Evolutionary conservation across 345 rosid species (phyloP).

Genomic region (Tarenaya hassleriana): DNA sequence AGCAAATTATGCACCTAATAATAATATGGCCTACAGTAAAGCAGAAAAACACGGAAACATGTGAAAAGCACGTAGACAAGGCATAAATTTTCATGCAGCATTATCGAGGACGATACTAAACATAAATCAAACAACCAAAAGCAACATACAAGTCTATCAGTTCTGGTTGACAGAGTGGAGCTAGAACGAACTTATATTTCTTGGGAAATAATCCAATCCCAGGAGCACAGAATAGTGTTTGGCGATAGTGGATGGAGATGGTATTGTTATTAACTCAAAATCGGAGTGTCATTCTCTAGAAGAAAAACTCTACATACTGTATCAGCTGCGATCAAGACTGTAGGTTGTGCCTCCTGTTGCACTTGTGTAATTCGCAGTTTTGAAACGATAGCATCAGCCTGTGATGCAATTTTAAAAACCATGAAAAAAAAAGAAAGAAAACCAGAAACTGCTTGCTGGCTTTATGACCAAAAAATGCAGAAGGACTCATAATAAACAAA

Average conservation of each 20-base stretch:
- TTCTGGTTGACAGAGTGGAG: not conserved
- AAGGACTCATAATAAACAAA: too few species aligned
- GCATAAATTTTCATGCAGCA: not conserved
- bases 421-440: slow-evolving; percentile 3
- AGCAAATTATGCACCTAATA: too few species aligned
- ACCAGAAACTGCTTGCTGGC: too few species aligned
- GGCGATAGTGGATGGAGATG: slow-evolving; percentile 19
- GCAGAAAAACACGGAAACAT: not conserved
- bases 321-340: slow-evolving; percentile 57
- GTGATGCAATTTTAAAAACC: slow-evolving; percentile 36
- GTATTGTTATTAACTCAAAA: slow-evolving; percentile 9
- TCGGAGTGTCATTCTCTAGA: slow-evolving; percentile 7
- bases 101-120: too few species aligned
- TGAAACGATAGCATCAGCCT: slow-evolving; percentile 62
- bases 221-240: slow-evolving; percentile 33
- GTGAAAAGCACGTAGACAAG: not conserved
- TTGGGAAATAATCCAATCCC: slow-evolving; percentile 31
- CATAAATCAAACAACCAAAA: not conserved
- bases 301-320: slow-evolving; percentile 50
- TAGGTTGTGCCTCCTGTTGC: slow-evolving; percentile 34
- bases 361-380: slow-evolving; percentile 31
- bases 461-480: too few species aligned
- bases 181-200: not conserved
- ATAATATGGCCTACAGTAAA: too few species aligned
- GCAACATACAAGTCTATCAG: not conserved